These are phyloP conservation scores for Coemansia sp. DNA, from an alignment of 192 early-diverging fungal genomes.

Conservation along the genomic window DNA sequence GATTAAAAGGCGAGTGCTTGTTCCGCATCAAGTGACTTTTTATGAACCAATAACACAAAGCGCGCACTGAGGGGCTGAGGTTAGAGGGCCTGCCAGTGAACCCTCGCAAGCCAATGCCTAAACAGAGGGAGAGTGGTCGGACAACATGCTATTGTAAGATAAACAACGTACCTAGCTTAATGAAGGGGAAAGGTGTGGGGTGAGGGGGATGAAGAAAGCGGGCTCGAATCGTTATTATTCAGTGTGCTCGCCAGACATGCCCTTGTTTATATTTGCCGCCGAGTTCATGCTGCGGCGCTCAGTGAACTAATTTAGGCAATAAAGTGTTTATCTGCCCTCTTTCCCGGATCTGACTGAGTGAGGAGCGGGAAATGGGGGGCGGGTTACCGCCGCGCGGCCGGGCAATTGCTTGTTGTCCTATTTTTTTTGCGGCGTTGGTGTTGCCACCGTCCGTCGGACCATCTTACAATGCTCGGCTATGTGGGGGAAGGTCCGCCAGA, in stretches of 20 bases:
- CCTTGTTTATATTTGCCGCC: background rate
- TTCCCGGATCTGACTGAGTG: background rate
- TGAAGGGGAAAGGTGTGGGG: background rate
- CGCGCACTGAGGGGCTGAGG: background rate
- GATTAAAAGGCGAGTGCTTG: too few relatives aligned
- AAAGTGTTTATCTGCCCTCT: background rate
- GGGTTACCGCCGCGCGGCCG: slow-evolving; percentile 8
- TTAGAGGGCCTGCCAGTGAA: background rate
- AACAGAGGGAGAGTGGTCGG: background rate
- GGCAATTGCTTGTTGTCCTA: background rate
- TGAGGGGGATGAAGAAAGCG: background rate
- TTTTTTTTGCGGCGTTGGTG: background rate
- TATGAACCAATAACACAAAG: background rate
- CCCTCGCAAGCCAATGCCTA: background rate
- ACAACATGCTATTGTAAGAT: background rate
- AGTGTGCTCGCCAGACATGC: background rate
- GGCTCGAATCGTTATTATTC: background rate
- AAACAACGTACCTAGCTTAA: background rate
- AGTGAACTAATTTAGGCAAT: background rate
- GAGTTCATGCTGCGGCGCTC: background rate
- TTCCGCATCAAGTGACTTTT: background rate
- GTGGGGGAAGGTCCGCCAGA: background rate
- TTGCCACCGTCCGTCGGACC: background rate
- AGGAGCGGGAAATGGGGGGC: background rate
- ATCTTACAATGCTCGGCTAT: background rate